These are phyloP conservation scores for Achaetomiella virescens DNA, from an alignment of 495 filamentous ascomycete genomes.

Conservation along the genomic window DNA sequence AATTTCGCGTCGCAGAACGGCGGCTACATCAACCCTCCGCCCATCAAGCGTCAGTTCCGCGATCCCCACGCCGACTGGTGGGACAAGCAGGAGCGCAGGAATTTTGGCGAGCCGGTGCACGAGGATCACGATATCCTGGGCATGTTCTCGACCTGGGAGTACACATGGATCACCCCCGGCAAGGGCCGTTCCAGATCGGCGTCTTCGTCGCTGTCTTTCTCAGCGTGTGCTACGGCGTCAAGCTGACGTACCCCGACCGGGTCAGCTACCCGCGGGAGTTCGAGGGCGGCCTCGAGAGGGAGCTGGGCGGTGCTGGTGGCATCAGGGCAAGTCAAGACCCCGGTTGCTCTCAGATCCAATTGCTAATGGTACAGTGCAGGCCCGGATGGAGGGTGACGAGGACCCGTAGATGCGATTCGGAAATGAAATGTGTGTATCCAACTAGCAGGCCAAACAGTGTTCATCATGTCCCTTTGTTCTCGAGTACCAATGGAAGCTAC, in stretches of 20 bases:
- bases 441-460: neutral
- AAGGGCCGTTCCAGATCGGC: slow-evolving; percentile 68
- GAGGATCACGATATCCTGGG: slow-evolving; percentile 96
- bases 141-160: slow-evolving; percentile 82
- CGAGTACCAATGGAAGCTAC: neutral
- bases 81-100: slow-evolving; percentile 94
- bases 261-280: slow-evolving; percentile 71
- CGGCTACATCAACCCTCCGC: slow-evolving; percentile 82
- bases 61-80: slow-evolving; percentile 95
- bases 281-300: slow-evolving; percentile 73
- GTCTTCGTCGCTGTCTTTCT: slow-evolving; percentile 65
- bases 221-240: slow-evolving; percentile 64
- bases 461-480: slow-evolving; percentile 9
- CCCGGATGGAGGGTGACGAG: slow-evolving; percentile 37
- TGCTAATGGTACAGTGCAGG: slow-evolving; percentile 28
- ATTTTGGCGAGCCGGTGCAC: slow-evolving; percentile 92
- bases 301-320: slow-evolving; percentile 66
- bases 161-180: slow-evolving; percentile 70
- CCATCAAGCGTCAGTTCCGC: slow-evolving; percentile 76
- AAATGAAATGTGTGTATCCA: slow-evolving; percentile 14
- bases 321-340: slow-evolving; percentile 36
- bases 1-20: slow-evolving; percentile 65
- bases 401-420: slow-evolving; percentile 28
- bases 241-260: slow-evolving; percentile 78
- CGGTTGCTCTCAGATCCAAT: neutral